Base-by-base conservation (phyloP, 208 protist species). In the Trypanosoma cruzi region DNA sequence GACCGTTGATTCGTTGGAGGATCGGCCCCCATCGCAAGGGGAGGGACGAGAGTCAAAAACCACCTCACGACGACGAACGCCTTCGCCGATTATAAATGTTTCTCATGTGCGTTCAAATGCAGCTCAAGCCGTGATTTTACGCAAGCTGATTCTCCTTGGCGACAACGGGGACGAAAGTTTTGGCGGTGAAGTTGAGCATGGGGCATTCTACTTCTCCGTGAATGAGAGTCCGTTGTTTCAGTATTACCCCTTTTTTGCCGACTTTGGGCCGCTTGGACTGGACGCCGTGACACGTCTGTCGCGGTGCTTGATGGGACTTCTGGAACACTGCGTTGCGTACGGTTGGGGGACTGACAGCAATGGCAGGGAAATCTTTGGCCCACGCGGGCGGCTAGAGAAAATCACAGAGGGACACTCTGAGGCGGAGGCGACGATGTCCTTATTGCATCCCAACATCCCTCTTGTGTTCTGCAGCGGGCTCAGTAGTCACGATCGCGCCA, bases 181-280 rank as follows among this genome's bases (percentile, higher is more conserved):
- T 54, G 18, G 40, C 44, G 36, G 54, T 22, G 52, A 64, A 36
- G 24, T 74, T 11, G 68, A 75, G 24, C 57, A 62, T 22, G 81
- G 77, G 61, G 72, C 71, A 29, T 71, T 81, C 60, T 90, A 82
- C 40, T 55, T 87, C 29, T 84, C 78, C n/a, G 40, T 84, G 28
- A 55, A 64, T 32, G 71, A 68, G 48, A 61, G 48, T 49, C 64
- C 78, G 4, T 59, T 55, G 34, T 90, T 97, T 74, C 42, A 88
- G 29, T 98, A 98, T 81, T 82, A 85, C 24, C 81, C 86, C 11
- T 98, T 97, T 73, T 97, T 92, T 68, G 90, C 88, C 2, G 96
- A 98, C 72, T 98, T 98, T 80, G 96, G 96, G 0, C 96, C 95
- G 24, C 76, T 98, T 3, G 92, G 97, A 59, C 58, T 98, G 28